These are phyloP conservation scores for Pichia inconspicua DNA, from an alignment of 1,139 yeast species.

Conservation along the genomic window DNA sequence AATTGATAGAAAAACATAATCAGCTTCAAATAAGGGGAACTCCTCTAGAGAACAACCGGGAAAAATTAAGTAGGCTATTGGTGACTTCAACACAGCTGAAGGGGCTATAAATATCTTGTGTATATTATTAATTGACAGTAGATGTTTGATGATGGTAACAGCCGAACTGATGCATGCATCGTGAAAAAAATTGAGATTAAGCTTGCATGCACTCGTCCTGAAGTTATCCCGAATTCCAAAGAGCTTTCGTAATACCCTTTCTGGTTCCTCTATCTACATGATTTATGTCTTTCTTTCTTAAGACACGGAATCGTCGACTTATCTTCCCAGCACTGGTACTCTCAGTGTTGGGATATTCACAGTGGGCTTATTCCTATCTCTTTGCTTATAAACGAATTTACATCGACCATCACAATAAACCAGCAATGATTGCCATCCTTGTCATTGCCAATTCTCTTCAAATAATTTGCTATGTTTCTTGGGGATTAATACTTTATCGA, in stretches of 20 bases:
- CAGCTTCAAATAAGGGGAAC: conserved; percentile 29
- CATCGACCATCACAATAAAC: conserved; percentile 12
- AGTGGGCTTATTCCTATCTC: conserved; percentile 27
- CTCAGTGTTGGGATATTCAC: conserved; percentile 23
- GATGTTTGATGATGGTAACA: not conserved
- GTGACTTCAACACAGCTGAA: conserved; percentile 25
- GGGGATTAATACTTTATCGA: conserved; percentile 22
- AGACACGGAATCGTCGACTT: conserved; percentile 2
- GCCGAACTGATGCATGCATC: no score
- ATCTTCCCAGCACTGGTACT: conserved; percentile 19
- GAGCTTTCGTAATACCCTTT: not conserved
- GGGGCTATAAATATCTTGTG: conserved; percentile 13
- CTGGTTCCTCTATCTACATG: not conserved
- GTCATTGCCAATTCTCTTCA: conserved; percentile 22
- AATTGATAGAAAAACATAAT: conserved; percentile 28
- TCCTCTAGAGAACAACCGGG: conserved; percentile 24
- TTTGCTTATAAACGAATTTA: conserved; percentile 27
- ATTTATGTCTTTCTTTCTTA: not conserved
- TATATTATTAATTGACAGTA: not conserved
- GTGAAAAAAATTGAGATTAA: no score
- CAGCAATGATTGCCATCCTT: conserved; percentile 29
- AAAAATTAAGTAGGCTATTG: conserved; percentile 18
- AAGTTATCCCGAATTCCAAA: no score
- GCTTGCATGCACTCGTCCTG: no score
- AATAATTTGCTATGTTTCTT: conserved; percentile 10